Conservation (phyloP, 2,329 filamentous ascomycete species). For the Penicillium vulpinum region DNA sequence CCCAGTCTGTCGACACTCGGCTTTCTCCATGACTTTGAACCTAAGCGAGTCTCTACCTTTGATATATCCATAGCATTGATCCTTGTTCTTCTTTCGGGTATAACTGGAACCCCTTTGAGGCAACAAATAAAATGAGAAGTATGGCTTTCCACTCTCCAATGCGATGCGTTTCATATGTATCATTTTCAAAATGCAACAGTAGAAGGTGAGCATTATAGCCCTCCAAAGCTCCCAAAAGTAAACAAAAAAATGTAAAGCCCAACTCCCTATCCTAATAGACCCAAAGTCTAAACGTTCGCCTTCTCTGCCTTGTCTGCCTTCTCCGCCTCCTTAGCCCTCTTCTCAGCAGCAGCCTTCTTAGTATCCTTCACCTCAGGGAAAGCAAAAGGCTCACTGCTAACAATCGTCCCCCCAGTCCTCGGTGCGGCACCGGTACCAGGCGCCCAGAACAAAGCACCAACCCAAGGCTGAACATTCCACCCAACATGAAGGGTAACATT, state of each 20-base stretch:
- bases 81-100: background rate
- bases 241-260: background rate
- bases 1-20: background rate
- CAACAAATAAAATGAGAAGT: background rate
- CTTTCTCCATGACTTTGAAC: background rate
- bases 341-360: slow-evolving; percentile 17
- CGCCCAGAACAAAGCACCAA: slow-evolving; percentile 84
- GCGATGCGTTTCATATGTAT: background rate
- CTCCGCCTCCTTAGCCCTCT: slow-evolving; percentile 19
- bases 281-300: slow-evolving; percentile 1
- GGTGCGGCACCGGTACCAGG: slow-evolving; percentile 51
- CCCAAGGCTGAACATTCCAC: slow-evolving; percentile 98
- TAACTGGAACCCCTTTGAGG: background rate
- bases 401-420: slow-evolving; percentile 54
- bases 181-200: background rate
- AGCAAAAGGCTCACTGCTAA: slow-evolving; percentile 53
- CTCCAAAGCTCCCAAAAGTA: background rate
- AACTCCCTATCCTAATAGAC: background rate
- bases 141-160: background rate
- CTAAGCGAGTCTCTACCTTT: background rate
- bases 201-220: background rate
- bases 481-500: slow-evolving; percentile 79
- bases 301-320: slow-evolving; percentile 16
- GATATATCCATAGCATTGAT: slow-evolving; percentile 3
- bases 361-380: slow-evolving; percentile 58